Conservation (phyloP, 2,329 filamentous ascomycete genomes). For the Aschersonia sp. region DNA sequence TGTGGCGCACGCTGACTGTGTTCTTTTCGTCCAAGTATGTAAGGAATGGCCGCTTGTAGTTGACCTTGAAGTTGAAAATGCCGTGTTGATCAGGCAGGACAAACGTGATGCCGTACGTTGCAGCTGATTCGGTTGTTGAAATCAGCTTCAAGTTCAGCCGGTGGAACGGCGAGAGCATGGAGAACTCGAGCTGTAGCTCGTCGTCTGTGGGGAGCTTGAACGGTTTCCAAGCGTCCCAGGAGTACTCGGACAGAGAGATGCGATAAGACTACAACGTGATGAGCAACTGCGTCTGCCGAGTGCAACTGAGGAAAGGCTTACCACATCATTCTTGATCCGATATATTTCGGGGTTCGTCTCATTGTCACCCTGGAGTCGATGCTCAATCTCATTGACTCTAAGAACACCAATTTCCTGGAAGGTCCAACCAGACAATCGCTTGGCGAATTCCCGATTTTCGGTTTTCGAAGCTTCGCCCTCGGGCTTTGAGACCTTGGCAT, state of each 20-base stretch:
- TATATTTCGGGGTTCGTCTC: slow-evolving; percentile 77
- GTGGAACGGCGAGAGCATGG: slow-evolving; percentile 96
- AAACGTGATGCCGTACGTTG: slow-evolving; percentile 63
- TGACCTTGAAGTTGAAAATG: slow-evolving; percentile 96
- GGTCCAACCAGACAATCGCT: slow-evolving; percentile 79
- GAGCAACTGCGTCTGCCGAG: background rate
- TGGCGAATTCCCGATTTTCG: slow-evolving; percentile 73
- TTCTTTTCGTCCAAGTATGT: slow-evolving; percentile 85
- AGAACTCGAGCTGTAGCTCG: slow-evolving; percentile 84
- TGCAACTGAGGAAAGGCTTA: slow-evolving; percentile 29
- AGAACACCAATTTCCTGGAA: slow-evolving; percentile 91
- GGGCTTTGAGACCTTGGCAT: slow-evolving; percentile 56
- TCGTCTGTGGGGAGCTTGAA: slow-evolving; percentile 59
- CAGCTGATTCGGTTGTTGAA: slow-evolving; percentile 42
- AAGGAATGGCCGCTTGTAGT: slow-evolving; percentile 92
- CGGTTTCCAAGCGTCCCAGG: slow-evolving; percentile 57
- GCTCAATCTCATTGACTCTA: slow-evolving; percentile 69
- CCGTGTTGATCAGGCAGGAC: slow-evolving; percentile 90
- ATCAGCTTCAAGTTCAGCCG: slow-evolving; percentile 54
- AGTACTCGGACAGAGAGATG: slow-evolving; percentile 81
- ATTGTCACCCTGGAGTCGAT: slow-evolving; percentile 45
- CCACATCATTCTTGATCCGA: slow-evolving; percentile 90
- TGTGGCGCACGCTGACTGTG: slow-evolving; percentile 87
- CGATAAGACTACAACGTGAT: slow-evolving; percentile 51
- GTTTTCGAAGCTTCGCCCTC: slow-evolving; percentile 41